Percentiles rank a stretch among this genome's conserved stretches.
These are phyloP conservation scores for Willaertia magna DNA, from an alignment of 208 protist species.

Conservation along the genomic window DNA sequence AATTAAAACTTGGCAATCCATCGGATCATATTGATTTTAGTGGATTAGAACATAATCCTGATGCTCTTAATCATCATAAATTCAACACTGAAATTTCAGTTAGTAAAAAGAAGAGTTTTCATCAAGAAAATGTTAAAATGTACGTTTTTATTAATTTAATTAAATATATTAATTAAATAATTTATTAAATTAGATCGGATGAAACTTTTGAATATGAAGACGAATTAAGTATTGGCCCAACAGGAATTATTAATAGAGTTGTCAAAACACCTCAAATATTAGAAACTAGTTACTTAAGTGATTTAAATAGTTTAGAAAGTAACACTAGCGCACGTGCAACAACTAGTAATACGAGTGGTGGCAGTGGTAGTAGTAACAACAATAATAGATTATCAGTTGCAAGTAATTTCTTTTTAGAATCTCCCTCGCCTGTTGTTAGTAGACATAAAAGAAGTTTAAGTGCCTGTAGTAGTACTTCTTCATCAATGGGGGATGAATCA, in stretches of 20 bases:
- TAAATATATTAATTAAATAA: neutral
- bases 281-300: neutral
- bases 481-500: neutral
- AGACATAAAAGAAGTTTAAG: no score
- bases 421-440: no score
- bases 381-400: no score
- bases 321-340: neutral
- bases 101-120: neutral
- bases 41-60: neutral
- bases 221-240: neutral
- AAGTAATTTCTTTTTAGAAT: no score
- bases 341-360: neutral
- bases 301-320: neutral
- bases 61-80: neutral
- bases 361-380: neutral
- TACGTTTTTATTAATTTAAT: neutral
- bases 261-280: neutral
- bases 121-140: neutral
- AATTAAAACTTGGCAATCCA: neutral
- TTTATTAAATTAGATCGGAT: neutral
- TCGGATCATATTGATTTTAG: neutral
- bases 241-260: neutral
- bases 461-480: neutral
- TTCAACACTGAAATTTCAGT: neutral
- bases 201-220: neutral